Evolutionary conservation across 1,139 yeast species (phyloP).

Genomic region (Zygotorulaspora mrakii): DNA sequence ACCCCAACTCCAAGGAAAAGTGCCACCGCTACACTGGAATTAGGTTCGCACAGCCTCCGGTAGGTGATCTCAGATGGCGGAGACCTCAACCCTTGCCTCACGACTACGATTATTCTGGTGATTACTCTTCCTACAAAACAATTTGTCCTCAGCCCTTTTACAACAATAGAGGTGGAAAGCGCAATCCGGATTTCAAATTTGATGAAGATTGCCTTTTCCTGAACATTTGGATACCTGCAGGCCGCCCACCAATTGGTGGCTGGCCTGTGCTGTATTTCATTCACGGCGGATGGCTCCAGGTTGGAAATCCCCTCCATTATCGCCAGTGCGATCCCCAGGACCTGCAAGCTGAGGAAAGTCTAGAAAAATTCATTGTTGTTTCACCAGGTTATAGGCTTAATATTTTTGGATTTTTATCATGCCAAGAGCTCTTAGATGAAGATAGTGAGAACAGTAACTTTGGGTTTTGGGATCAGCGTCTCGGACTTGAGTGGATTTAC

Average conservation of each 20-base stretch:
- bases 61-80: no score
- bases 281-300: conserved; percentile 45
- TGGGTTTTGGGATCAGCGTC: conserved; percentile 44
- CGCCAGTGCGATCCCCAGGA: conserved; percentile 27
- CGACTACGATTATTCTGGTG: conserved; percentile 39
- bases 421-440: conserved; percentile 21
- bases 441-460: conserved; percentile 33
- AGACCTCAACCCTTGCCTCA: conserved; percentile 34
- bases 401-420: conserved; percentile 41
- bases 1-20: no score
- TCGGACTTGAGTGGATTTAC: conserved; percentile 42
- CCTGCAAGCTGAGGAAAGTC: conserved; percentile 26
- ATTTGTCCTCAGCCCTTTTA: no score
- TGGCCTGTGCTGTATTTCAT: conserved; percentile 43
- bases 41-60: no score
- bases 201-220: conserved; percentile 40
- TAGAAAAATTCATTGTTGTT: conserved; percentile 39
- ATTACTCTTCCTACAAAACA: no score
- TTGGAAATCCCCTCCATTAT: conserved; percentile 34
- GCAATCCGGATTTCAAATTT: no score
- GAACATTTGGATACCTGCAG: conserved; percentile 43
- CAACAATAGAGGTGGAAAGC: no score
- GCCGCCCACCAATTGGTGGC: conserved; percentile 37
- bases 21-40: no score
- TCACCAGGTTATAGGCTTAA: conserved; percentile 43